Conservation (phyloP, 345 rosid species). For the Viola odorata region DNA sequence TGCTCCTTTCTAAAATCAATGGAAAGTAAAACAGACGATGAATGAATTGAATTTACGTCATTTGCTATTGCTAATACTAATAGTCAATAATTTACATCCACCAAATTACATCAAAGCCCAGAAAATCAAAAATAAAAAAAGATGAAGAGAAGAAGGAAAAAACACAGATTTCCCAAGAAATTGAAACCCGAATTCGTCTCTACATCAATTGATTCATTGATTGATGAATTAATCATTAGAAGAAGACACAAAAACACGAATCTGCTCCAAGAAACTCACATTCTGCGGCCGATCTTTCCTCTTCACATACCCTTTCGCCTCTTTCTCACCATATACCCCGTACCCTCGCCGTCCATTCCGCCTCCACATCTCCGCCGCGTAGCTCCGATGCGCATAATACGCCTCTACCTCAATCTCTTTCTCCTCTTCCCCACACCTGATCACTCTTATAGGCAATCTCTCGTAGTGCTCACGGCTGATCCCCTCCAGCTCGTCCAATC, state of each 20-base stretch:
- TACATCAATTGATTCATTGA: too few species aligned
- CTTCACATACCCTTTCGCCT: slow-evolving; percentile 65
- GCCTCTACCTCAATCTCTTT: slow-evolving; percentile 36
- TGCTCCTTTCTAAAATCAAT: too few species aligned
- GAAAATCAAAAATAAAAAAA: too few species aligned
- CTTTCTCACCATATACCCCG: slow-evolving; percentile 45
- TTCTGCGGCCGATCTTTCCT: slow-evolving; percentile 62
- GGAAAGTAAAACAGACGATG: too few species aligned
- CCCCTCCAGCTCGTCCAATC: slow-evolving; percentile 78
- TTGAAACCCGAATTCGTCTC: too few species aligned
- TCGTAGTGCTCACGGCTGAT: slow-evolving; percentile 57
- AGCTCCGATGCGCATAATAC: slow-evolving; percentile 58
- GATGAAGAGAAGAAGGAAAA: too few species aligned
- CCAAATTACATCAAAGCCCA: too few species aligned
- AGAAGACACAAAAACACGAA: slow-evolving; percentile 47
- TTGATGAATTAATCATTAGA: not conserved
- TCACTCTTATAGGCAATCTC: slow-evolving; percentile 36
- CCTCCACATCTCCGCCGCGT: slow-evolving; percentile 58
- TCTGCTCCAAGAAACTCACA: slow-evolving; percentile 65
- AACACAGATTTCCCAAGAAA: too few species aligned
- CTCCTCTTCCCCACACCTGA: not conserved
- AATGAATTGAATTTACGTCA: too few species aligned
- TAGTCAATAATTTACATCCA: too few species aligned
- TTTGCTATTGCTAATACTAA: too few species aligned
- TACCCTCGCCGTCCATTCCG: slow-evolving; percentile 43